Evolutionary conservation across 257 asterid species (phyloP), one percentile per base, ranked within the genome.

Genomic region (Scutellaria minor): DNA sequence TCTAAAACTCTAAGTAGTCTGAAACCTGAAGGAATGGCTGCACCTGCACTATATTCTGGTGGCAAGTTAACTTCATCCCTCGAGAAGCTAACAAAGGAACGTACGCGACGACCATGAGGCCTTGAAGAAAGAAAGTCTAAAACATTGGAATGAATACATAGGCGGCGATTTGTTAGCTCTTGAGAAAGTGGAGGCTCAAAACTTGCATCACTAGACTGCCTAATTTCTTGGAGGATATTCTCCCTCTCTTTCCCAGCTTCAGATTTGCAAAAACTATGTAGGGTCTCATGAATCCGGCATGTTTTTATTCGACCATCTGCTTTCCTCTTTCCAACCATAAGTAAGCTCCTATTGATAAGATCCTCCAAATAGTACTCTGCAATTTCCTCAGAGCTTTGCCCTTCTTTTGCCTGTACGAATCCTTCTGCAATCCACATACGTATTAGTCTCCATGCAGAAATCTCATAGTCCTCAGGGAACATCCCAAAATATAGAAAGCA

Each of bases 351-450:
- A 5, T 35, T 39, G 31, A 66, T 66, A 27, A 66, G 72, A 31
- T 66, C 72, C 3, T 14, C 48, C 61, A 66, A 9, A 51, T 35
- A 48, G 15, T 14, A 8, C 5, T 66, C 42, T 7, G 72, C 72
- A 35, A 9, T 50, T 50, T 66, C 72, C 24, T 66, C 72, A 6
- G 35, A 14, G 50, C 15, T 66, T 27, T 4, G 14, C 10, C 22
- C 7, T 31, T n/a, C 48, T 14, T 50, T 1, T 12, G 31, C 27
- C 37, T 50, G 72, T 31, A 66, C 9, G 9, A 66, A 15, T 14
- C 72, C 72, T 66, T 66, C 72, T 27, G 61, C 72, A 50, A 81
- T 75, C 90, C 88, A 86, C 75, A 83, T 54, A 1, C 75, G 74
- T 1, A 78, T 69, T 11, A 86, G 44, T 67, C 73, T 81, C 82